These are phyloP conservation scores for Epichloe scottii DNA, from an alignment of 2,329 filamentous ascomycete species.

Conservation along the genomic window DNA sequence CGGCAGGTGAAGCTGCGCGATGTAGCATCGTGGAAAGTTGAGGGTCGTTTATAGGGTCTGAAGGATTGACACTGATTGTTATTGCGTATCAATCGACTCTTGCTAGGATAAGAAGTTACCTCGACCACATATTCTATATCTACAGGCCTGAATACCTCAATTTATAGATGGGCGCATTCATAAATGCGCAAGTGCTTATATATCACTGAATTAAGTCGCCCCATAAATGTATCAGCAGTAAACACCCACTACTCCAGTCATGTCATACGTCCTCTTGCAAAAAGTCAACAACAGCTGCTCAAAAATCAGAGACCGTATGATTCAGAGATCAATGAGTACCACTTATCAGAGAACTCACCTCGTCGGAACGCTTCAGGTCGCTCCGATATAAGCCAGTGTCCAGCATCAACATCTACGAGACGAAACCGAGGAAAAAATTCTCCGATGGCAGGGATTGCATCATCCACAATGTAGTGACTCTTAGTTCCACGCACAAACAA, in stretches of 20 bases:
- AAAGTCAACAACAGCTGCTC: constrained; percentile 3
- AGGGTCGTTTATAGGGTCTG: no score
- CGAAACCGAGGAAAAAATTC: constrained; percentile 71
- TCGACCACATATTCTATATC: no score
- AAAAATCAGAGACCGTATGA: not conserved
- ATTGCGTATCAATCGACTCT: no score
- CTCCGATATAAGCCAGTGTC: constrained; percentile 87
- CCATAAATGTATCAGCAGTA: no score
- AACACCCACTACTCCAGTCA: not conserved
- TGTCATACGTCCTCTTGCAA: not conserved
- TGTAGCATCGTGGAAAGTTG: no score
- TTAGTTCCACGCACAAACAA: constrained; percentile 69
- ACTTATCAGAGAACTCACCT: constrained; percentile 31
- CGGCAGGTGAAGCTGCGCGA: no score
- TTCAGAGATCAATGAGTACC: not conserved
- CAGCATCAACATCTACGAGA: constrained; percentile 61
- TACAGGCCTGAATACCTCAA: no score
- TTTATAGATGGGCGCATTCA: no score
- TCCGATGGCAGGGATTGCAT: constrained; percentile 65
- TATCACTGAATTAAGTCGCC: no score
- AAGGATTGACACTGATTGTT: no score
- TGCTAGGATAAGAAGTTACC: no score
- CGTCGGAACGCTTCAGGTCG: constrained; percentile 65
- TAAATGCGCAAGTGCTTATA: no score
- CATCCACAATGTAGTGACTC: constrained; percentile 71